Evolutionary conservation across 202 grass and related monocot genomes (phyloP).

Genomic region (Elaeis oleifera): DNA sequence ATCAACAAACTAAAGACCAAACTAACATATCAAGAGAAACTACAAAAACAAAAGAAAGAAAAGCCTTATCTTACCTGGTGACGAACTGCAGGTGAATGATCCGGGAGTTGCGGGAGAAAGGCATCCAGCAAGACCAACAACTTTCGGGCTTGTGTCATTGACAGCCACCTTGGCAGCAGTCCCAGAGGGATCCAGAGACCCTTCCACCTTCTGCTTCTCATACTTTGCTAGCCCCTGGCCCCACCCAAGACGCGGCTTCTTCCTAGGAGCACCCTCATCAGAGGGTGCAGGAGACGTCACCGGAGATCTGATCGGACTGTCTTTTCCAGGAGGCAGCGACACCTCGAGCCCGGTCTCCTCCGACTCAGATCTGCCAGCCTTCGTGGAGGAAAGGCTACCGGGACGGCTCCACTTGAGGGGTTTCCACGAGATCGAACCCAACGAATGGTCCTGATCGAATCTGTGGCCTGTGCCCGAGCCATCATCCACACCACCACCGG

Average conservation of each 20-base stretch:
- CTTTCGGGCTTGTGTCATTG: constrained; percentile 1
- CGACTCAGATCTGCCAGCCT: constrained; percentile 9
- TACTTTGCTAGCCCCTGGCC: constrained; percentile 40
- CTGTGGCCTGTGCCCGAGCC: constrained; percentile 13
- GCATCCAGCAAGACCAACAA: constrained; percentile 7
- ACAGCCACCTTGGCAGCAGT: neutral
- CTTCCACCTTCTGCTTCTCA: constrained; percentile 30
- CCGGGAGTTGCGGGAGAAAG: constrained; percentile 20
- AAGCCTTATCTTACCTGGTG: constrained; percentile 25
- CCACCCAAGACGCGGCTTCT: constrained; percentile 36
- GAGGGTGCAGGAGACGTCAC: constrained; percentile 5
- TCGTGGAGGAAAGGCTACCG: constrained; percentile 1
- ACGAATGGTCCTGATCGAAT: constrained; percentile 14
- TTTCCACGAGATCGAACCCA: constrained; percentile 28
- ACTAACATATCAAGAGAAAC: neutral
- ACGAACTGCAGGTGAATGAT: constrained; percentile 20
- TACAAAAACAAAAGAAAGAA: neutral
- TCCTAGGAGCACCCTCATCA: constrained; percentile 21
- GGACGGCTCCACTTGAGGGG: constrained; percentile 37
- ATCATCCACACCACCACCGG: neutral
- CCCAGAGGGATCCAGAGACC: constrained; percentile 4
- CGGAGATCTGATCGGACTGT: neutral
- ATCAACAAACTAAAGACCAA: constrained; percentile 4
- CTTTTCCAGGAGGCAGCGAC: neutral
- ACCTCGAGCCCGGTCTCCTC: constrained; percentile 12